Percentiles rank a stretch among this genome's conserved stretches.
phyloP scores from a whole-genome alignment of 1,284 basidiomycete species.

The Cryptococcus sp. region DNA sequence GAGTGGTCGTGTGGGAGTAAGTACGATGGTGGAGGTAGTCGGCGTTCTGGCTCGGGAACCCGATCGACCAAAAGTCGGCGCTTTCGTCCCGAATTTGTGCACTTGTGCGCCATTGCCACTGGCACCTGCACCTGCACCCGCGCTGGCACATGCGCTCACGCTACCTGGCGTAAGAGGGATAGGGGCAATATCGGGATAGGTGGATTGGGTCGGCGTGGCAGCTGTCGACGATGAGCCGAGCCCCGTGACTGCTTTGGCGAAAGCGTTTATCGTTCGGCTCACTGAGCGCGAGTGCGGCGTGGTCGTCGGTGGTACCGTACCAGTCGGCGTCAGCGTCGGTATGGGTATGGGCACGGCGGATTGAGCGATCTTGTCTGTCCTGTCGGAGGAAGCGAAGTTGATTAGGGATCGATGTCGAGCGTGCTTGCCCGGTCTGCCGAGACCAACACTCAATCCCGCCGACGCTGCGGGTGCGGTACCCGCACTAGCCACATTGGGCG shows the following conservation, averaged over 20 bases:
- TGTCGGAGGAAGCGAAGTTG: too few relatives aligned
- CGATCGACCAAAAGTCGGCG: slow-evolving; percentile 6
- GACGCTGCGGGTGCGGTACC: too few relatives aligned
- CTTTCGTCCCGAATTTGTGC: slow-evolving; percentile 21
- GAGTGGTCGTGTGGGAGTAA: too few relatives aligned
- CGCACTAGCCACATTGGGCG: too few relatives aligned
- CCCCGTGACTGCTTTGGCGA: slow-evolving; percentile 13
- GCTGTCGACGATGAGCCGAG: background rate
- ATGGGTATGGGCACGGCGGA: background rate
- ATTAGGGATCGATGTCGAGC: too few relatives aligned
- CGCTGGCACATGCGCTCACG: background rate
- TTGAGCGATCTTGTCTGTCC: too few relatives aligned
- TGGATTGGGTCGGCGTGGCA: background rate
- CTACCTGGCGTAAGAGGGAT: background rate
- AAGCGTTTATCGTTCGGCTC: slow-evolving; percentile 6
- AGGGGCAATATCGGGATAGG: background rate
- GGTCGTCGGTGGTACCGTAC: background rate
- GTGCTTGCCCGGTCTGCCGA: too few relatives aligned
- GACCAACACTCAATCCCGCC: too few relatives aligned
- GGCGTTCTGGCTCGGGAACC: slow-evolving; percentile 9
- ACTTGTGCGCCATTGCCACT: background rate
- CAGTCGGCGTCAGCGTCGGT: background rate
- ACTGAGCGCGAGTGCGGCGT: background rate
- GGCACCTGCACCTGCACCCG: background rate
- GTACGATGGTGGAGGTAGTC: background rate